A percentile compares a stretch with the other conserved stretches of the same genome.
Conservation (phyloP, 2,329 filamentous ascomycete genomes). For the Alternaria ethzedia region DNA sequence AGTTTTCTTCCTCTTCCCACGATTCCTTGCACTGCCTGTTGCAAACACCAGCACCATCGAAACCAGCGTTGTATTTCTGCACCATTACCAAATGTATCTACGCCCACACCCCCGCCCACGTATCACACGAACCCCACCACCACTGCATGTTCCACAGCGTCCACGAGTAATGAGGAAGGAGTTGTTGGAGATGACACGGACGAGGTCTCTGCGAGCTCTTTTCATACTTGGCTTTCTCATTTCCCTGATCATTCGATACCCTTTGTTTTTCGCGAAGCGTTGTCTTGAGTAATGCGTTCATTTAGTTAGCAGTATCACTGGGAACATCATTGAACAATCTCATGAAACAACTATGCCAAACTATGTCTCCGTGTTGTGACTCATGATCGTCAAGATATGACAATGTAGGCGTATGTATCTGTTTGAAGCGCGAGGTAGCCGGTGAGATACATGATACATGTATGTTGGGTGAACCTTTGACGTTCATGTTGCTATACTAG, state of each 20-base stretch:
- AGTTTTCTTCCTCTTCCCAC: conserved; percentile 2
- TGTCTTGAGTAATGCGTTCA: neutral
- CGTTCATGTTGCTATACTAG: neutral
- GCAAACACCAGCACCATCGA: neutral
- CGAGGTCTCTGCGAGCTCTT: neutral
- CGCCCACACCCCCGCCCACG: neutral
- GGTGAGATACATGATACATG: neutral
- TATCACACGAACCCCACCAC: neutral
- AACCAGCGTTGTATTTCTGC: neutral
- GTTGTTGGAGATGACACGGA: neutral
- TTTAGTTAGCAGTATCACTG: neutral
- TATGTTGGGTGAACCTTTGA: neutral
- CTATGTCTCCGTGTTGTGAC: neutral
- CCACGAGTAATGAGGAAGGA: neutral
- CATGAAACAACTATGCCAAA: fast-evolving
- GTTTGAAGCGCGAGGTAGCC: neutral
- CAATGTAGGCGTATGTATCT: no score
- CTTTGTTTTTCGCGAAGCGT: conserved; percentile 13
- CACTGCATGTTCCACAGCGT: neutral
- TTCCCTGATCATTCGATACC: conserved; percentile 21
- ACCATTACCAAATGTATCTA: neutral
- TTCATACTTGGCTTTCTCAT: conserved; percentile 19
- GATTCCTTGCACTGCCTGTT: neutral
- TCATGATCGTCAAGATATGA: neutral
- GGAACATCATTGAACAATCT: neutral